These are phyloP conservation scores for Botryotinia globosa DNA, from an alignment of 2,329 filamentous ascomycete genomes.

Conservation along the genomic window DNA sequence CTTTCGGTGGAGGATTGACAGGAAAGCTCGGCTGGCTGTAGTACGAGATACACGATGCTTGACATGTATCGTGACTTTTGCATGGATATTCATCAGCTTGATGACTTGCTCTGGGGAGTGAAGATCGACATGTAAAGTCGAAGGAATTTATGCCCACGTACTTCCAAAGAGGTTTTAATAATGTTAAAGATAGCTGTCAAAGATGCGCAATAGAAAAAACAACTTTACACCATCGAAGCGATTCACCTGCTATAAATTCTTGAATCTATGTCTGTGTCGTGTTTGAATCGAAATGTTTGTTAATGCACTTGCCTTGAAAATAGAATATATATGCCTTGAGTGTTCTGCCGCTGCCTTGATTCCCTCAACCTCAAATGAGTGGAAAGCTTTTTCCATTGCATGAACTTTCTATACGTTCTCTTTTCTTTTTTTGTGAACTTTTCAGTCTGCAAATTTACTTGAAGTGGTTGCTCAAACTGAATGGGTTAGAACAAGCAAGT, in stretches of 20 bases:
- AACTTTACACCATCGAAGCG: background rate
- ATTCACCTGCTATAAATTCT: background rate
- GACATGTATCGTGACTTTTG: background rate
- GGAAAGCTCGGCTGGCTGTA: background rate
- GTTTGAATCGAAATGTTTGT: background rate
- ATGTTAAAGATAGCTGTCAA: background rate
- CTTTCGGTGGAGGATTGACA: constrained; percentile 1
- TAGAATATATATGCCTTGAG: background rate
- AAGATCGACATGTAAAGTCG: background rate
- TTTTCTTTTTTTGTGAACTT: background rate
- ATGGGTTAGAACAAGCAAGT: background rate
- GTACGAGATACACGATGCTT: background rate
- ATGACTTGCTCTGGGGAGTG: background rate
- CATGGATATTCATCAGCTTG: background rate
- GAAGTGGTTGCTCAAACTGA: background rate
- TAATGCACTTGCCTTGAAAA: background rate
- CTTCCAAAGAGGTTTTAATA: background rate
- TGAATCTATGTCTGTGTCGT: background rate
- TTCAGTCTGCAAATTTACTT: background rate
- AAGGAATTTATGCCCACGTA: background rate
- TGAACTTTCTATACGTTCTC: background rate
- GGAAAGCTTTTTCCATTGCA: background rate
- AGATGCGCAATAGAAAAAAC: background rate
- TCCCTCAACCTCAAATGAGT: background rate
- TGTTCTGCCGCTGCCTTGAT: background rate